Evolutionary conservation across 2,329 filamentous ascomycete species (phyloP).

Genomic region (Fusarium euwallaceae): DNA sequence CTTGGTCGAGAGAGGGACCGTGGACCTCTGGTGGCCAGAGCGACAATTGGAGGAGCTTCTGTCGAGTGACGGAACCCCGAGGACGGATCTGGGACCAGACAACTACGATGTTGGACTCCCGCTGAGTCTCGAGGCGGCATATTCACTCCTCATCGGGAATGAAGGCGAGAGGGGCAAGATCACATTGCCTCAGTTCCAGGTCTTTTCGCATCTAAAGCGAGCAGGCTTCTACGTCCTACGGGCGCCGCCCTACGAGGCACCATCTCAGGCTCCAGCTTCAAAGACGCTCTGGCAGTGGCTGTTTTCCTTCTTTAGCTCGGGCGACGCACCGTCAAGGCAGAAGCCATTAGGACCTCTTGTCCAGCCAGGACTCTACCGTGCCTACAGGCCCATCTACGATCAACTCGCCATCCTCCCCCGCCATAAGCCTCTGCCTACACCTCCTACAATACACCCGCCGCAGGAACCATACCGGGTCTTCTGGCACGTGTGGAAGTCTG

Average conservation of each 20-base stretch:
- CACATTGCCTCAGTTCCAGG: slow-evolving; percentile 84
- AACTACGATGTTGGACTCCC: slow-evolving; percentile 77
- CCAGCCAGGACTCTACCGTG: slow-evolving; percentile 73
- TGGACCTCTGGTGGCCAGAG: slow-evolving; percentile 88
- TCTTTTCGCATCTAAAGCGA: slow-evolving; percentile 87
- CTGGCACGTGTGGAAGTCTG: slow-evolving; percentile 84
- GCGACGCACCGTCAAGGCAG: slow-evolving; percentile 41
- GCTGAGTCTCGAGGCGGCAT: slow-evolving; percentile 91
- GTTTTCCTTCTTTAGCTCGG: slow-evolving; percentile 58
- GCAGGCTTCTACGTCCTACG: slow-evolving; percentile 85
- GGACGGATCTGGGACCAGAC: slow-evolving; percentile 45
- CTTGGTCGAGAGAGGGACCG: slow-evolving; percentile 85
- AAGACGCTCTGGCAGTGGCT: slow-evolving; percentile 66
- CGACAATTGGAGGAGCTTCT: slow-evolving; percentile 64
- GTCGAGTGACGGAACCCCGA: slow-evolving; percentile 49
- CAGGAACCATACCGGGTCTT: slow-evolving; percentile 76
- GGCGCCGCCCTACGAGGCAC: slow-evolving; percentile 61
- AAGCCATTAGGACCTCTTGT: slow-evolving; percentile 69
- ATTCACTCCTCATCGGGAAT: slow-evolving; percentile 83
- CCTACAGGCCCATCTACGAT: slow-evolving; percentile 79
- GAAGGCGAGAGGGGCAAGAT: slow-evolving; percentile 73
- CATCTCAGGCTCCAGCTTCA: slow-evolving; percentile 32
- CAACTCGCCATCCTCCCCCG: slow-evolving; percentile 80
- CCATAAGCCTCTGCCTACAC: slow-evolving; percentile 67
- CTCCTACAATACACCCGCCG: slow-evolving; percentile 45